phyloP scores from a whole-genome alignment of 495 filamentous ascomycete genomes.

The Neurospora tetraspora region DNA sequence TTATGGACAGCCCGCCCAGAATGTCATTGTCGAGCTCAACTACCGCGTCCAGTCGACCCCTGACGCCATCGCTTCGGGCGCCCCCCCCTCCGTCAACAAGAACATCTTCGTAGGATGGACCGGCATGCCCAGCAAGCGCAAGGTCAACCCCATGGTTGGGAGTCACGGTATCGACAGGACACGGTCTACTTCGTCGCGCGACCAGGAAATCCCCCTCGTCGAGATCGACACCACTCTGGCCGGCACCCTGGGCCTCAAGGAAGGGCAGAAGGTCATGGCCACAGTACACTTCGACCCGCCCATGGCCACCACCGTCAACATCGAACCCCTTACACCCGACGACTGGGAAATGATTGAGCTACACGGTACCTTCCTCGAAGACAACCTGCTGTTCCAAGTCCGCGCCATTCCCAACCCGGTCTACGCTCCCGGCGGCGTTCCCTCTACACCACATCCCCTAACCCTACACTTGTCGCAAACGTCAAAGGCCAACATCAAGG shows the following conservation, averaged over 20 bases:
- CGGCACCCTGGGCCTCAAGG: conserved; percentile 64
- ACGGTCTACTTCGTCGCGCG: conserved; percentile 43
- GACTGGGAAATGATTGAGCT: conserved; percentile 99
- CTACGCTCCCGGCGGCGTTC: conserved; percentile 39
- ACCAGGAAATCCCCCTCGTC: conserved; percentile 63
- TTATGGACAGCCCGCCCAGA: conserved; percentile 62
- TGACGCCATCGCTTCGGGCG: conserved; percentile 24
- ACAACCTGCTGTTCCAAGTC: conserved; percentile 88
- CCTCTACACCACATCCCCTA: conserved; percentile 58
- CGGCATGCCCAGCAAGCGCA: conserved; percentile 86
- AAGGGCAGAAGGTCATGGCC: conserved; percentile 71
- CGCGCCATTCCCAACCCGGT: conserved; percentile 80
- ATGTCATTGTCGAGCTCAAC: conserved; percentile 87
- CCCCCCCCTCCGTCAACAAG: conserved; percentile 38
- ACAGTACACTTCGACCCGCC: conserved; percentile 81
- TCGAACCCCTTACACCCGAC: conserved; percentile 86
- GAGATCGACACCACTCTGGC: conserved; percentile 89
- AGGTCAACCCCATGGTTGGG: conserved; percentile 58
- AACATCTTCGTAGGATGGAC: conserved; percentile 91
- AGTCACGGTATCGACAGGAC: conserved; percentile 60
- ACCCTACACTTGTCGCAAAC: conserved; percentile 91
- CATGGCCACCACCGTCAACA: conserved; percentile 82
- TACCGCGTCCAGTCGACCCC: conserved; percentile 39
- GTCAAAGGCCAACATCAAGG: conserved; percentile 82
- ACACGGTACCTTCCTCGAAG: conserved; percentile 87